Conservation (phyloP, 345 rosid species). For the Lepidium africanum region DNA sequence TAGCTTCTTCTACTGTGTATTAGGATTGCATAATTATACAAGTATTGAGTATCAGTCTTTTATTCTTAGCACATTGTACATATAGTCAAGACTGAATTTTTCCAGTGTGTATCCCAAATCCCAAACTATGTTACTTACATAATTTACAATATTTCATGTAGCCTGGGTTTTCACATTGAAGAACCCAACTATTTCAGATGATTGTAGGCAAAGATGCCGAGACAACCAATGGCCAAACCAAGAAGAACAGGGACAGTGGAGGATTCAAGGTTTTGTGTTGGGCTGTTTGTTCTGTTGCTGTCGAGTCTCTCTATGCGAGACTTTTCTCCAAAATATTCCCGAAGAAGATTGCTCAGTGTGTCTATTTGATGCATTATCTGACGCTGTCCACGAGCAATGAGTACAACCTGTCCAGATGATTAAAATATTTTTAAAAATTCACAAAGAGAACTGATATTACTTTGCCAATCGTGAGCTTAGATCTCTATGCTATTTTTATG, state of each 20-base stretch:
- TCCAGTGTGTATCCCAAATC: conserved; percentile 8
- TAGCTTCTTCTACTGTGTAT: conserved; percentile 41
- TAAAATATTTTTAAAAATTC: neutral
- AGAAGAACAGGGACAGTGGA: conserved; percentile 43
- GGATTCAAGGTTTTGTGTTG: conserved; percentile 28
- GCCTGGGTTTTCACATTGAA: neutral
- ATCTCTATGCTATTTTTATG: neutral
- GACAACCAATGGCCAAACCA: conserved; percentile 57
- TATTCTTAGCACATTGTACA: conserved; percentile 2
- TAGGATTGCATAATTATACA: neutral
- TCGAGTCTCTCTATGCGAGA: conserved; percentile 45
- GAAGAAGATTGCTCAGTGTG: conserved; percentile 65
- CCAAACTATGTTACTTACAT: conserved; percentile 20
- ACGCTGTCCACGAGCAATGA: conserved; percentile 68
- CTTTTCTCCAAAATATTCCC: conserved; percentile 61
- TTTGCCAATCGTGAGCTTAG: neutral
- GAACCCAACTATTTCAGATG: conserved; percentile 16
- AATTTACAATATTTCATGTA: neutral
- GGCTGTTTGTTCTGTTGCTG: conserved; percentile 25
- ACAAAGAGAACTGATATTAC: neutral
- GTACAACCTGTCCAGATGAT: conserved; percentile 40
- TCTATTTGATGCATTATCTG: conserved; percentile 86
- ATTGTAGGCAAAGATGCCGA: conserved; percentile 37
- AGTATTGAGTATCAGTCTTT: neutral
- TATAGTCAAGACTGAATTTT: conserved; percentile 7